Conservation (phyloP, 2,329 filamentous ascomycete species). For the Phyllosticta citrichinensis region DNA sequence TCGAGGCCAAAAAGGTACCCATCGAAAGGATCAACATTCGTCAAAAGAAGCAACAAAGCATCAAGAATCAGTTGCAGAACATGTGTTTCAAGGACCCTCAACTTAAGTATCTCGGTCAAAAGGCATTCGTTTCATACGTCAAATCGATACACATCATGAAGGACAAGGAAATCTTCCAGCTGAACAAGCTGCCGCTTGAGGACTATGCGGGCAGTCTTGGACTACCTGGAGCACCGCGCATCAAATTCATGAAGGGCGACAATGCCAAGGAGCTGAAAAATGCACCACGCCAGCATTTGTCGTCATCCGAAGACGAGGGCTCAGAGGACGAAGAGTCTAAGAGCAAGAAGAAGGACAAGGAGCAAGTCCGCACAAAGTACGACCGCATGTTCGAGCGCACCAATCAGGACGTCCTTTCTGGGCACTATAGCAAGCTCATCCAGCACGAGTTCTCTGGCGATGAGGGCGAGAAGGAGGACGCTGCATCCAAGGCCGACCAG, state of each 20-base stretch:
- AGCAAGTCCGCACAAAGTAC: constrained; percentile 80
- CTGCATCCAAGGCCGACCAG: constrained; percentile 20
- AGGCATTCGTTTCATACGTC: constrained; percentile 86
- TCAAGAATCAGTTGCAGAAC: constrained; percentile 77
- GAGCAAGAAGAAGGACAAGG: constrained; percentile 51
- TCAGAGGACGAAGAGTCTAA: constrained; percentile 39
- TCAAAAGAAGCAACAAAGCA: constrained; percentile 78
- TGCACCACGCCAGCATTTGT: constrained; percentile 56
- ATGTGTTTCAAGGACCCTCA: constrained; percentile 95
- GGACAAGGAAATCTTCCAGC: constrained; percentile 83
- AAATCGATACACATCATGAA: constrained; percentile 79
- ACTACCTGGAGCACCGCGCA: constrained; percentile 80
- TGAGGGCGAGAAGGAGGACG: constrained; percentile 25
- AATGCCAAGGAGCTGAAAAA: constrained; percentile 84
- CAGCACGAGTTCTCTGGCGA: constrained; percentile 41
- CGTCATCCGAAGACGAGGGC: constrained; percentile 45
- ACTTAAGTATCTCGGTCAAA: constrained; percentile 89
- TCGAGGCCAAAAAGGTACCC: constrained; percentile 83
- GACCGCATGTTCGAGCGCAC: constrained; percentile 96
- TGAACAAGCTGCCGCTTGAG: constrained; percentile 75
- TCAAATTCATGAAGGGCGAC: constrained; percentile 86
- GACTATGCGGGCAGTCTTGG: constrained; percentile 78
- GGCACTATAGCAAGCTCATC: constrained; percentile 84
- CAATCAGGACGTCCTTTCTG: constrained; percentile 92
- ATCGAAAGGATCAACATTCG: constrained; percentile 79